These are phyloP conservation scores for Umbelopsis ramanniana DNA, from an alignment of 192 early-diverging fungal species.

Conservation along the genomic window DNA sequence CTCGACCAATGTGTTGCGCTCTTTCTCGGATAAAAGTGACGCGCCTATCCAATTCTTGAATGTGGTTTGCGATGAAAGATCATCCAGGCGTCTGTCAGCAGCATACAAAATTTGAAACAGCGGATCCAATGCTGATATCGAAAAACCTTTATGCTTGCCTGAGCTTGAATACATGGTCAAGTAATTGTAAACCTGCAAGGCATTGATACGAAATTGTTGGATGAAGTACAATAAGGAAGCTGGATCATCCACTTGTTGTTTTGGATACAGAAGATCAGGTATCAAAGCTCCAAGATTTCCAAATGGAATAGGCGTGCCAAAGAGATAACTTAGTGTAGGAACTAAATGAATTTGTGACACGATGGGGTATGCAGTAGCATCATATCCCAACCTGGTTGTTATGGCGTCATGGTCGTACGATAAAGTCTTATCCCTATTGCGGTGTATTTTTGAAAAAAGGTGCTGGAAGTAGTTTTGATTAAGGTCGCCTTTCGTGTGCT, in stretches of 20 bases:
- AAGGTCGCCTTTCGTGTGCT: not conserved
- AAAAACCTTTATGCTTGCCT: slow-evolving; percentile 59
- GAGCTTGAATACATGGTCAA: slow-evolving; percentile 57
- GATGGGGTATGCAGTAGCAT: slow-evolving; percentile 48
- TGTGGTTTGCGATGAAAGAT: not conserved
- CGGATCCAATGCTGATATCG: slow-evolving; percentile 41
- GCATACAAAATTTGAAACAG: slow-evolving; percentile 37
- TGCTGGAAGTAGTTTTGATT: slow-evolving; percentile 9
- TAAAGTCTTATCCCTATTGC: slow-evolving; percentile 13
- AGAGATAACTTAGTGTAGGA: slow-evolving; percentile 76
- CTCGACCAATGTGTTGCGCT: not conserved
- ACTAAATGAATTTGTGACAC: slow-evolving; percentile 93
- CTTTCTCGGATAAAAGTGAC: not conserved
- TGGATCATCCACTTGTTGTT: not conserved
- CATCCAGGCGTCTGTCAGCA: slow-evolving; percentile 25
- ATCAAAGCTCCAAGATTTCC: slow-evolving; percentile 89
- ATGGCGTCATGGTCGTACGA: slow-evolving; percentile 30
- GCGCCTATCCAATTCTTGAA: not conserved
- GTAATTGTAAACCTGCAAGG: slow-evolving; percentile 71
- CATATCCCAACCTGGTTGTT: slow-evolving; percentile 24
- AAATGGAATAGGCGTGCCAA: slow-evolving; percentile 91
- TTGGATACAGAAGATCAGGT: slow-evolving; percentile 78
- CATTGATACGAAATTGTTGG: slow-evolving; percentile 58
- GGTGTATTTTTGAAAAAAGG: slow-evolving; percentile 28
- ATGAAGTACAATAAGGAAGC: slow-evolving; percentile 54